Evolutionary conservation across 805 yeast genomes (phyloP), one percentile per base, ranked within the genome.

Genomic region (Pichia cabralensis): DNA sequence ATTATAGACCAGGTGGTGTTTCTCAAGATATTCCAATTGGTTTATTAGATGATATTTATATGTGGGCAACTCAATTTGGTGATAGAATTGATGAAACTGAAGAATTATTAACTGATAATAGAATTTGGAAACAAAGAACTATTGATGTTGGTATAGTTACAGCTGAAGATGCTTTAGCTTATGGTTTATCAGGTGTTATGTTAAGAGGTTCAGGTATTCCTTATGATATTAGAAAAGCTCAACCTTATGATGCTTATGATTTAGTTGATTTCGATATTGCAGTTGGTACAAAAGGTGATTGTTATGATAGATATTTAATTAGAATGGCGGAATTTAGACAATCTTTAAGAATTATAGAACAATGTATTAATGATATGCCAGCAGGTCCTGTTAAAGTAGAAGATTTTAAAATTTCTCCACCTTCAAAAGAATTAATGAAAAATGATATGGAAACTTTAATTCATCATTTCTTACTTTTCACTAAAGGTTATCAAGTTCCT

Each of bases 1-100:
- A 84, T 49, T 77, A 81, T 42, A 74, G 95, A 64, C 95, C 95
- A 36, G 95, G 95, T 51, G 95, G 95, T 53, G 95, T 84, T 14
- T 64, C 89, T 15, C 94, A 80, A 61, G 95, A 84, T 62, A 60
- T 84, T 41, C 95, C 95, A 18, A 78, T 74, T 26, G 95, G 95
- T 34, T 58, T 84, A 52, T 70, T 84, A 49, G 95, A 84, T 59
- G 95, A 84, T 56, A 84, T 84, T 45, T 84, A 81, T 61, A 83
- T 83, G 89, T 84, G 95, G 95, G 94, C 94, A 37, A 84, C 95
- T 17, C 95, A 84, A 65, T 84, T 84, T 48, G 95, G 94, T 55
- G 95, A 84, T 64, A 75, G 95, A 65, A 62, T 84, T 46, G 95
- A 84, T 58, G 95, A 84, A 61, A 77, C 81, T 43, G 95, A 84